These are phyloP conservation scores for Friedmanniomyces simplex DNA, from an alignment of 495 filamentous ascomycete genomes.

Conservation along the genomic window DNA sequence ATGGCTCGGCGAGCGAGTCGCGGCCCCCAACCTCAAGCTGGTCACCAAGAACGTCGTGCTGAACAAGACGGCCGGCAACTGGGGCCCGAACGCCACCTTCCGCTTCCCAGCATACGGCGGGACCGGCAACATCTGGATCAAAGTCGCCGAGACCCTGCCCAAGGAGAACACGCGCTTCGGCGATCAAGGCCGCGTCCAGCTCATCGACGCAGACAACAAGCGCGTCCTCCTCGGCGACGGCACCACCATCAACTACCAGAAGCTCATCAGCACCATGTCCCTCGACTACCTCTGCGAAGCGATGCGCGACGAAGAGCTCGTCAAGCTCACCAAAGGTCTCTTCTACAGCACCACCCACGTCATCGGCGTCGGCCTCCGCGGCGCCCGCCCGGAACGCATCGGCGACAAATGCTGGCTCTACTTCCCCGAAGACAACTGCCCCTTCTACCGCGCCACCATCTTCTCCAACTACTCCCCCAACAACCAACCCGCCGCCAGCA, in stretches of 20 bases:
- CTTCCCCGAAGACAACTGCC: slow-evolving; percentile 98
- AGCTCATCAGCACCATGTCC: slow-evolving; percentile 92
- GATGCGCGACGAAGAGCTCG: slow-evolving; percentile 77
- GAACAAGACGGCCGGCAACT: slow-evolving; percentile 91
- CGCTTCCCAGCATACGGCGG: slow-evolving; percentile 92
- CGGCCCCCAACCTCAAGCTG: slow-evolving; percentile 90
- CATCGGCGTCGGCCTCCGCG: slow-evolving; percentile 90
- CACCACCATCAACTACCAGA: slow-evolving; percentile 82
- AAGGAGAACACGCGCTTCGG: slow-evolving; percentile 86
- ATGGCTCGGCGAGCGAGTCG: slow-evolving; percentile 98
- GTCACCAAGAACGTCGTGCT: slow-evolving; percentile 92
- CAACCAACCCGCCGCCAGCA: slow-evolving; percentile 79
- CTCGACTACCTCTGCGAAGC: slow-evolving; percentile 80
- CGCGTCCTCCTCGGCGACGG: slow-evolving; percentile 73
- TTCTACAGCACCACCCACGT: slow-evolving; percentile 98
- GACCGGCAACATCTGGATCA: slow-evolving; percentile 98
- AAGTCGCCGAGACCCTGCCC: slow-evolving; percentile 86
- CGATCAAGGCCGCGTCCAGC: slow-evolving; percentile 69
- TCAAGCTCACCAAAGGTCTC: slow-evolving; percentile 76
- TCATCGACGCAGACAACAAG: slow-evolving; percentile 76
- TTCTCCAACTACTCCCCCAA: slow-evolving; percentile 99
- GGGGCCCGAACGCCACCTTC: slow-evolving; percentile 98
- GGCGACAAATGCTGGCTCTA: slow-evolving; percentile 99
- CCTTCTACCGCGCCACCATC: slow-evolving; percentile 99
- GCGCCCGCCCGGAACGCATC: slow-evolving; percentile 85